Evolutionary conservation across 352 stramenopile species (phyloP).

Genomic region (Phytophthora idaei): DNA sequence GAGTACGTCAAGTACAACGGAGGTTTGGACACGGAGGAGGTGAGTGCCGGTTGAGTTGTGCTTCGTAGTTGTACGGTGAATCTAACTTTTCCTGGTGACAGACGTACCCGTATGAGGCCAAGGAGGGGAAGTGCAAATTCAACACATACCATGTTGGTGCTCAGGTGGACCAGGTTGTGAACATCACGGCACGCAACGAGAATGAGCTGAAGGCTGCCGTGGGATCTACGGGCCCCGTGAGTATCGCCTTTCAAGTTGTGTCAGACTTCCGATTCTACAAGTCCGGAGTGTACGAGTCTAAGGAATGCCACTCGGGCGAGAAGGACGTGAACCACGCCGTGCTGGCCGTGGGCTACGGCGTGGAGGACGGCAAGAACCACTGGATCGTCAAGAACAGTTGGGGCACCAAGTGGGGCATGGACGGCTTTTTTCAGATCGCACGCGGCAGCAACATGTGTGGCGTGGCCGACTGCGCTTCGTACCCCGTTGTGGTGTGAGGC

Average conservation of each 20-base stretch:
- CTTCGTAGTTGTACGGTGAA: not conserved
- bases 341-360: conserved; percentile 97
- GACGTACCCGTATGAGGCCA: conserved; percentile 79
- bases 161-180: conserved; percentile 79
- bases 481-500: conserved; percentile 64
- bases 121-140: conserved; percentile 84
- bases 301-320: conserved; percentile 79
- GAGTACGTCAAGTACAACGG: conserved; percentile 94
- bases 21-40: conserved; percentile 80
- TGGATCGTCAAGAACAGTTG: conserved; percentile 99
- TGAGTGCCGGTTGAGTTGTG: conserved; percentile 24
- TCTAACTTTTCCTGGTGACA: conserved; percentile 13
- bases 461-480: conserved; percentile 86
- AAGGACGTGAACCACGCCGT: conserved; percentile 93
- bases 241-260: conserved; percentile 88
- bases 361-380: conserved; percentile 87
- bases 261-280: conserved; percentile 92
- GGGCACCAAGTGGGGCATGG: conserved; percentile 91
- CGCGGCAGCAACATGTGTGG: conserved; percentile 92
- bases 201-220: conserved; percentile 75
- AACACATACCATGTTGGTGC: conserved; percentile 74
- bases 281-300: conserved; percentile 87
- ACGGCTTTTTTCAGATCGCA: conserved; percentile 96
- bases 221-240: conserved; percentile 71
- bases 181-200: conserved; percentile 86